Evolutionary conservation across 805 yeast species (phyloP).

Genomic region (Monosporozyma servazzii): DNA sequence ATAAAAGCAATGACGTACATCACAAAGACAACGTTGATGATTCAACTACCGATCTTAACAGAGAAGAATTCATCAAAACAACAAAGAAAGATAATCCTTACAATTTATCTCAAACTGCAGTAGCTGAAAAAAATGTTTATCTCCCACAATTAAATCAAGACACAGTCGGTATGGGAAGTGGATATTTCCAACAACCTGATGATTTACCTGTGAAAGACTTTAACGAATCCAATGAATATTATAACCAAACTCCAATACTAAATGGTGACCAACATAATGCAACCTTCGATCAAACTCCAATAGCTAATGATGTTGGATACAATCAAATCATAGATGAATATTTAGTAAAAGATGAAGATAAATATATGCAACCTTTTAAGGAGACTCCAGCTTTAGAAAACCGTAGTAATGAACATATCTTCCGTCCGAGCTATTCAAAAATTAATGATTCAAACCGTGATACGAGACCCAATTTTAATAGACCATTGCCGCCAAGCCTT

Average conservation of each 20-base stretch:
- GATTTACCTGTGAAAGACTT: neutral
- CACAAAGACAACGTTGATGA: neutral
- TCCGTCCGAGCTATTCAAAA: neutral
- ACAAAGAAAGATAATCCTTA: neutral
- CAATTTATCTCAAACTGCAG: neutral
- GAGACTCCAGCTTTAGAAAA: neutral
- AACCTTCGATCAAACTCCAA: neutral
- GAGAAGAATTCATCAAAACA: neutral
- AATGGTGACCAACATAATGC: neutral
- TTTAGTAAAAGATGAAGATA: neutral
- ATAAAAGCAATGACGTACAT: neutral
- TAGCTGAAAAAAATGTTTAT: neutral
- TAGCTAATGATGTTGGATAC: neutral
- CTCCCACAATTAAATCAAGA: neutral
- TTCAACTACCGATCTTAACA: neutral
- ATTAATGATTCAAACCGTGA: neutral
- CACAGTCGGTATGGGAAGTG: neutral
- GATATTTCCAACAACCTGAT: neutral
- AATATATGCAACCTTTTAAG: neutral
- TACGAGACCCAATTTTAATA: neutral
- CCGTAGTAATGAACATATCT: neutral
- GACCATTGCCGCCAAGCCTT: neutral
- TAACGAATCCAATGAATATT: neutral
- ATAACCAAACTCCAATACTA: neutral
- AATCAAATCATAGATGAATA: neutral